Conservation (phyloP, 2,329 filamentous ascomycete genomes). For the Pestalotiopsis sp. region DNA sequence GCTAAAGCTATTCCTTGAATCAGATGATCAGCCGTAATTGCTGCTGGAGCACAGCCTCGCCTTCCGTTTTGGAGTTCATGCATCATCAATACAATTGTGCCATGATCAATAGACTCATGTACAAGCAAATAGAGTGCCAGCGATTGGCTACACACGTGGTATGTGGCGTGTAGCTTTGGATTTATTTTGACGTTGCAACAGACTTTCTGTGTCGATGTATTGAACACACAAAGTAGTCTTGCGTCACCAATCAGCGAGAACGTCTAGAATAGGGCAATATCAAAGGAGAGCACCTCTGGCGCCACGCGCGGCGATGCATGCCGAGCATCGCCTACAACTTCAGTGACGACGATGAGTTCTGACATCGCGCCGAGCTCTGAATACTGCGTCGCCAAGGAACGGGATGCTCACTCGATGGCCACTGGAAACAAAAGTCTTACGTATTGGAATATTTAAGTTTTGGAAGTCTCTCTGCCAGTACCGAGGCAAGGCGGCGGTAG, state of each 20-base stretch:
- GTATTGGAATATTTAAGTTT: too few relatives aligned
- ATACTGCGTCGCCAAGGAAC: background rate
- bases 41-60: background rate
- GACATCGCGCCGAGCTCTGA: background rate
- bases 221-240: background rate
- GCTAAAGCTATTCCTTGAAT: background rate
- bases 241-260: background rate
- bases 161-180: background rate
- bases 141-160: background rate
- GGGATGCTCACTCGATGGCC: background rate
- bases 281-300: background rate
- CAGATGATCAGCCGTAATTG: too few relatives aligned
- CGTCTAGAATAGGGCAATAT: background rate
- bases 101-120: background rate
- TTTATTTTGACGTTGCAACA: background rate
- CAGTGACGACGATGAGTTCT: background rate
- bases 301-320: background rate
- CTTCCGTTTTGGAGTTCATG: background rate
- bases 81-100: background rate
- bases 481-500: too few relatives aligned
- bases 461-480: too few relatives aligned
- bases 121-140: background rate
- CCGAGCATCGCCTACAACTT: background rate
- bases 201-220: background rate
- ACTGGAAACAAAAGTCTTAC: background rate